Conservation (phyloP, 2,329 filamentous ascomycete genomes). For the Corniculantispora saksenae region DNA sequence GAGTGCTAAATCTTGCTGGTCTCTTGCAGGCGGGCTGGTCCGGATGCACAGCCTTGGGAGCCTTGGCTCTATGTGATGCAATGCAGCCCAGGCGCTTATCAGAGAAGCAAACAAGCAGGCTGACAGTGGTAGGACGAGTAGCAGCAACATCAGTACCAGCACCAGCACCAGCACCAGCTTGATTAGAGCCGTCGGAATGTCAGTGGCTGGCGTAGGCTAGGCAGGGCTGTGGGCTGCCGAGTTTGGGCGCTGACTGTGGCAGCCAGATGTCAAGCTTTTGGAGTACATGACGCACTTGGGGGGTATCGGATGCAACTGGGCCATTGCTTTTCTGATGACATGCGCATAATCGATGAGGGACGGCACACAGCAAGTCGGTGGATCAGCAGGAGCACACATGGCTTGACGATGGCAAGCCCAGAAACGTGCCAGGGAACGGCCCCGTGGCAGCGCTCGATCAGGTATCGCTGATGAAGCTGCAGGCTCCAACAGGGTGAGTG, state of each 20-base stretch:
- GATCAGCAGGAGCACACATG: slow-evolving; percentile 2
- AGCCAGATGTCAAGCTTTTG: not conserved
- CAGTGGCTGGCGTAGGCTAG: no score
- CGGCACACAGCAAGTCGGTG: not conserved
- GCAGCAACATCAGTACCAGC: no score
- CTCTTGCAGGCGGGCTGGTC: no score
- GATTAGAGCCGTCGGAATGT: slow-evolving; percentile 2
- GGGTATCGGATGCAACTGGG: not conserved
- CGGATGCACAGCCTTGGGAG: no score
- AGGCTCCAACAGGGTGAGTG: slow-evolving; percentile 1
- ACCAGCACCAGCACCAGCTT: no score
- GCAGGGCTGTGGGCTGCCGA: not conserved
- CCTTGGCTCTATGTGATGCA: not conserved
- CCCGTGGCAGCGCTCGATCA: slow-evolving; percentile 1
- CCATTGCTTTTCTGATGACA: not conserved
- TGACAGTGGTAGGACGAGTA: no score
- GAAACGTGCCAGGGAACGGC: not conserved
- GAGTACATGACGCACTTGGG: not conserved
- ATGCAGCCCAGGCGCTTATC: not conserved
- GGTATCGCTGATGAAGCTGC: slow-evolving; percentile 1
- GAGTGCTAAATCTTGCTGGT: not conserved
- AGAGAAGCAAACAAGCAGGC: not conserved
- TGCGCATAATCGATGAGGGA: not conserved
- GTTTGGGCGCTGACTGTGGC: no score
- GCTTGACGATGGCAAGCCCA: not conserved